Conservation (phyloP, 202 grass and related monocot genomes). For the Bolboschoenoplectus hybrid region DNA sequence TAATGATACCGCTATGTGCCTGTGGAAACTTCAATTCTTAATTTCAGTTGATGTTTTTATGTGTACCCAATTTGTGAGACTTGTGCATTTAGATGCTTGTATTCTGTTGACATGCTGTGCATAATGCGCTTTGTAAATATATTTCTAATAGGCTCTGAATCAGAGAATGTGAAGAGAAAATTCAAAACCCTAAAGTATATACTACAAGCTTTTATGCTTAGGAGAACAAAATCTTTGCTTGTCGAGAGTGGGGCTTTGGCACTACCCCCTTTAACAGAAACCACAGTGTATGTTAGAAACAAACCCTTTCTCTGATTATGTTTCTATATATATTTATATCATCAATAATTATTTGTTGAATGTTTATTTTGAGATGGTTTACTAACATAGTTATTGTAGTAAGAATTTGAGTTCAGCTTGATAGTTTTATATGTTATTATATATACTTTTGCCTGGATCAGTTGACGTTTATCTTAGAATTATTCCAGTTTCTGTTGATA, state of each 20-base stretch:
- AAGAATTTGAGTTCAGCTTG: not conserved
- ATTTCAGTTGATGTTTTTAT: not conserved
- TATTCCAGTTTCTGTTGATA: not conserved
- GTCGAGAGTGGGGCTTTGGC: constrained; percentile 66
- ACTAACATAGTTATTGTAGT: not conserved
- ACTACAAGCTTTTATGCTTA: constrained; percentile 91
- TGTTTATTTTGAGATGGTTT: not conserved
- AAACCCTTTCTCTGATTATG: constrained; percentile 25
- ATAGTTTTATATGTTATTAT: not conserved
- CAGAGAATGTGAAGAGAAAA: constrained; percentile 59
- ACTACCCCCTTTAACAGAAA: constrained; percentile 82
- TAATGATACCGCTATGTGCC: not conserved
- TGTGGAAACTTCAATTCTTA: not conserved
- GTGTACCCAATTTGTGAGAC: not conserved
- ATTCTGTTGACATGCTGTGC: constrained; percentile 11
- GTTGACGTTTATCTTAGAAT: not conserved
- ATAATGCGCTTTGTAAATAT: constrained; percentile 28
- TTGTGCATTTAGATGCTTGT: not conserved
- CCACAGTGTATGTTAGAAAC: constrained; percentile 72
- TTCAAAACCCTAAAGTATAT: constrained; percentile 79
- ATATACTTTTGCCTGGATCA: not conserved
- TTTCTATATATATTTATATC: constrained; percentile 4
- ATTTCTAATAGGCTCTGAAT: constrained; percentile 60
- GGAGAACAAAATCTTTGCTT: constrained; percentile 79
- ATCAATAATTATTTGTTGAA: constrained; percentile 42